phyloP scores from a whole-genome alignment of 306 rosid species.

The Heteromeles arbutifolia region DNA sequence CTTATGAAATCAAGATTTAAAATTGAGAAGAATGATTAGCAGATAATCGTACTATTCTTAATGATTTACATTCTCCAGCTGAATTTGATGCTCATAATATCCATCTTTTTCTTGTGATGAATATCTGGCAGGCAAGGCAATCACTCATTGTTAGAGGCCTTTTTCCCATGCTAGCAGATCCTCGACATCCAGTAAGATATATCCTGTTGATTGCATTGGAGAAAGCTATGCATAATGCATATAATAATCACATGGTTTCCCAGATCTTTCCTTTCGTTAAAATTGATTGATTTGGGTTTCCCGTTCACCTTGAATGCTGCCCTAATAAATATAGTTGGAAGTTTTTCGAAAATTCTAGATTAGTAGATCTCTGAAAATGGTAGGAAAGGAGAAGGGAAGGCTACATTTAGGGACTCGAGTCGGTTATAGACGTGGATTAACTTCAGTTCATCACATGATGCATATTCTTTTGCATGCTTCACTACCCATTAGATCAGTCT shows the following conservation, averaged over 20 bases:
- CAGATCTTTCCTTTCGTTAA: background rate
- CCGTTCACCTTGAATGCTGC: background rate
- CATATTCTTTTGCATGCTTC: background rate
- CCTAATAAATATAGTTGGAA: background rate
- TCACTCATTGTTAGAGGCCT: conserved; percentile 83
- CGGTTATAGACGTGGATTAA: background rate
- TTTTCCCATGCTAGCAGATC: conserved; percentile 94
- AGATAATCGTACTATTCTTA: background rate
- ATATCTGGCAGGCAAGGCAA: conserved; percentile 71
- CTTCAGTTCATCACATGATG: background rate
- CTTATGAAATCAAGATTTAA: background rate
- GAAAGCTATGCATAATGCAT: background rate
- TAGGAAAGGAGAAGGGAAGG: background rate
- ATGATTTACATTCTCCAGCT: background rate
- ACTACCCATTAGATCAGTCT: background rate
- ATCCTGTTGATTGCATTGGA: background rate
- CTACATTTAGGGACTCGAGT: background rate
- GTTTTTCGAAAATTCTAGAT: background rate
- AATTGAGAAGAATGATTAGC: background rate
- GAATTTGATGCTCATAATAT: background rate
- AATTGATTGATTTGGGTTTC: background rate
- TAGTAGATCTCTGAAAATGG: background rate
- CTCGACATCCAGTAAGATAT: conserved; percentile 66
- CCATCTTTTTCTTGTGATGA: background rate
- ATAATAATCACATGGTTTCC: background rate